Percentiles rank a stretch among this genome's conserved stretches.
Conservation (phyloP, 306 rosid species). For the Carpinus fangiana region DNA sequence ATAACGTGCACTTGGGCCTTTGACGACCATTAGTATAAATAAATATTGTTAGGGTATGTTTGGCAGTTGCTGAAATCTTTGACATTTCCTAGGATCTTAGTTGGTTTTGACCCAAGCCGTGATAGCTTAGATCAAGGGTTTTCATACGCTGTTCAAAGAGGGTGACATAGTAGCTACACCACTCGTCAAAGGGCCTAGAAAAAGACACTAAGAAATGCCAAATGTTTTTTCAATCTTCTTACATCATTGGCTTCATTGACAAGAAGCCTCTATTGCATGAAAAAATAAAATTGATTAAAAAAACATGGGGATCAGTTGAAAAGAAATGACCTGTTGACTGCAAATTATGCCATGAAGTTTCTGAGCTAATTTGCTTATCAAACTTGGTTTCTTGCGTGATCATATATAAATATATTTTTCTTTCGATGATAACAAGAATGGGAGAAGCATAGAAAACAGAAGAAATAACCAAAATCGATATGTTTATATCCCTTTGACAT, state of each 20-base stretch:
- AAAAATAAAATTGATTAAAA: slow-evolving; percentile 11
- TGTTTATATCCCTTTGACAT: neutral
- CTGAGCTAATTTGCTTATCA: slow-evolving; percentile 28
- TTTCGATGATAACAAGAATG: slow-evolving; percentile 22
- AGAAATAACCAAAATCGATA: neutral
- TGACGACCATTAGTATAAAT: neutral
- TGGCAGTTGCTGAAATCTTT: slow-evolving; percentile 24
- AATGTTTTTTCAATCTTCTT: slow-evolving; percentile 44
- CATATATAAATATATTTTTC: slow-evolving; percentile 1
- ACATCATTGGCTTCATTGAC: slow-evolving; percentile 45
- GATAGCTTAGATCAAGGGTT: slow-evolving; percentile 35
- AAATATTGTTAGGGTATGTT: neutral
- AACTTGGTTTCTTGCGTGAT: slow-evolving; percentile 35
- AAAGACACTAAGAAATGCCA: slow-evolving; percentile 37
- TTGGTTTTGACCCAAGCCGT: slow-evolving; percentile 48
- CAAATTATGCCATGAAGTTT: neutral
- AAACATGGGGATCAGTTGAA: neutral
- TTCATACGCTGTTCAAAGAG: slow-evolving; percentile 22
- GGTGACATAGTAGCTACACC: slow-evolving; percentile 40
- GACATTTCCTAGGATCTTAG: slow-evolving; percentile 42
- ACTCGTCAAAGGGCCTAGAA: slow-evolving; percentile 37
- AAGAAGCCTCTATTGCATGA: slow-evolving; percentile 26
- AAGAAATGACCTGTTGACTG: neutral
- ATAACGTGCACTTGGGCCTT: neutral
- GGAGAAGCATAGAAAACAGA: slow-evolving; percentile 14